These are phyloP conservation scores for Yamadazyma atmosphaerica DNA, from an alignment of 1,139 yeast species.

Conservation along the genomic window DNA sequence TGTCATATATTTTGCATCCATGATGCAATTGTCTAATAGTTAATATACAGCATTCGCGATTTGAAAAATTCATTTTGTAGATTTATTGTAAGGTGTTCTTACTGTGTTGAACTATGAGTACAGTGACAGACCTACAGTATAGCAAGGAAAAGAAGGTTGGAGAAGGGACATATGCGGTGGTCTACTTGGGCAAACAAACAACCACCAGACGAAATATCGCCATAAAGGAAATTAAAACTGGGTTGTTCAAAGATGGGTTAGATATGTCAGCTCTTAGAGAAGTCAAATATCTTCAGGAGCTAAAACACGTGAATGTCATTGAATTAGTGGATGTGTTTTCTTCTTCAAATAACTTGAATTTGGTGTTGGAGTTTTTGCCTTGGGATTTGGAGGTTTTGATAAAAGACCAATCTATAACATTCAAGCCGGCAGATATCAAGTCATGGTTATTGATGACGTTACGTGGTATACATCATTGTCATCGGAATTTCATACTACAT, in stretches of 20 bases:
- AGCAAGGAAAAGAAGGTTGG: conserved; percentile 83
- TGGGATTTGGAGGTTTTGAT: conserved; percentile 89
- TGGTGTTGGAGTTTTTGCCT: conserved; percentile 89
- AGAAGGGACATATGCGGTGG: conserved; percentile 99
- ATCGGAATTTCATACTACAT: conserved; percentile 84
- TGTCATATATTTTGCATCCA: conserved; percentile 2
- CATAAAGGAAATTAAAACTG: conserved; percentile 92
- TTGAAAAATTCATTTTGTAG: background rate
- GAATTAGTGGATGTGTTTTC: conserved; percentile 87
- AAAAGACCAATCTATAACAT: conserved; percentile 73
- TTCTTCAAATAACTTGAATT: conserved; percentile 67
- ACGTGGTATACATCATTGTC: conserved; percentile 94
- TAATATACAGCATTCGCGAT: conserved; percentile 3
- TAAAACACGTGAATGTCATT: conserved; percentile 80
- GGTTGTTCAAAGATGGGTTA: conserved; percentile 91
- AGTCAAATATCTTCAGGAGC: conserved; percentile 87
- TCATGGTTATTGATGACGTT: conserved; percentile 93
- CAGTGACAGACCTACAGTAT: conserved; percentile 19
- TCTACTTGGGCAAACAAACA: conserved; percentile 73
- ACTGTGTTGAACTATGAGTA: background rate
- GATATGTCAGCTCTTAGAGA: conserved; percentile 98
- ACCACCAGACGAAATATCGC: conserved; percentile 69
- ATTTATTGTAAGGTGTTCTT: background rate
- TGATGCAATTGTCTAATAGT: background rate
- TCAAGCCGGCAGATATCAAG: conserved; percentile 85